Percentiles rank a stretch among this genome's conserved stretches.
These are phyloP conservation scores for Candida sp. DNA, from an alignment of 1,139 yeast species.

Conservation along the genomic window DNA sequence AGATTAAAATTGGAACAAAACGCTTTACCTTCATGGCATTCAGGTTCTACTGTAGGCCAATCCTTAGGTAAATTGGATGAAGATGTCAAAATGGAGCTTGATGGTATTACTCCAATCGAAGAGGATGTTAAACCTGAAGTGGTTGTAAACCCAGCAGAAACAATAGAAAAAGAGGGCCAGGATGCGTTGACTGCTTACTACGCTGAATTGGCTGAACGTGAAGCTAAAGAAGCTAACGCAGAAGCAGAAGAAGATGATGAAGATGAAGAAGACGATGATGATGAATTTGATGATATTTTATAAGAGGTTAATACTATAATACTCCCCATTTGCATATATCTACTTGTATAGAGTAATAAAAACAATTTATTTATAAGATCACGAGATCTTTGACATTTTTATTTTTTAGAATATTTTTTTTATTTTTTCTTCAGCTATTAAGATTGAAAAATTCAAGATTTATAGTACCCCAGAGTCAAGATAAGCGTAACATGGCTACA, in stretches of 20 bases:
- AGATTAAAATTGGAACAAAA: conserved; percentile 80
- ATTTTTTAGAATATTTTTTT: background rate
- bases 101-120: conserved; percentile 3
- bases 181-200: conserved; percentile 80
- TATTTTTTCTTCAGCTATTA: background rate
- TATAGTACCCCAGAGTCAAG: background rate
- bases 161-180: conserved; percentile 62
- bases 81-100: conserved; percentile 24
- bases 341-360: background rate
- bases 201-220: conserved; percentile 64
- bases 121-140: conserved; percentile 12
- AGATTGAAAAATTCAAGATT: background rate
- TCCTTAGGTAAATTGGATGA: conserved; percentile 50
- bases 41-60: conserved; percentile 80
- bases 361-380: background rate
- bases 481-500: background rate
- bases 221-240: conserved; percentile 59
- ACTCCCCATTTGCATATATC: background rate
- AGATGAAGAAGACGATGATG: conserved; percentile 50
- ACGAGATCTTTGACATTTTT: background rate
- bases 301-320: background rate
- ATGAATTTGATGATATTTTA: conserved; percentile 45
- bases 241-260: conserved; percentile 57
- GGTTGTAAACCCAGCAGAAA: conserved; percentile 18
- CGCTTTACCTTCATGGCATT: conserved; percentile 96